Base-by-base conservation (phyloP, 768 basidiomycete genomes). In the Hypholoma sublateritium region DNA sequence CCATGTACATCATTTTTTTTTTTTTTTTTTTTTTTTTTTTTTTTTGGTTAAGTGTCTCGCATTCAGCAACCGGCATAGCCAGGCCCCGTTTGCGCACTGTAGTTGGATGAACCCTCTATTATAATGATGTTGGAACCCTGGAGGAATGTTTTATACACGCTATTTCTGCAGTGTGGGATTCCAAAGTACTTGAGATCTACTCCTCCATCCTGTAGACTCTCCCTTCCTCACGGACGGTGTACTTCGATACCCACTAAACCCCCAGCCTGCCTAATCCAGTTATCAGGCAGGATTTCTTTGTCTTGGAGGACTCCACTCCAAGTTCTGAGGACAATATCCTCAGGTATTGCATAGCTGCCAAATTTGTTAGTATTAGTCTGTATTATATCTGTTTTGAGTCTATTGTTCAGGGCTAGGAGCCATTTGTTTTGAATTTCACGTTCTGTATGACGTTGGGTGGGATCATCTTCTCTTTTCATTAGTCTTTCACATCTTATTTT, bases 231-330 rank as follows among this genome's bases (percentile, higher is more conserved):
- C 46, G 46, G 46, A 17, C 25, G 22, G 22, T 25, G 6, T 48
- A 48, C 28, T 34, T 39, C 44, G 22, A 55, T 55, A 55, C 54
- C 46, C 54, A 55, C 54, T 55, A 55, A 55, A 55, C 44, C 54
- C 45, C 54, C 54, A 37, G 35, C 14, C 36, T 48, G 32, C 12
- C 41, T 12, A 48, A 44, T 37, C 56, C 47, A 43, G 2, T 41
- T n/a, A 4, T 46, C 19, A 8, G 53, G 19, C 16, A 32, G 24
- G 22, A 14, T 21, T 12, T 34, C 19, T 32, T 16, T 8, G 9
- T 55, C 25, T n/a, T 55, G 17, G 5, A 47, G 17, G 24, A 47
- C 46, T 14, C 46, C 45, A 8, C n/a, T 13, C 53, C 53, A 55
- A 14, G 44, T 55, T 14, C 22, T 8, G 35, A 14, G 43, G 3